phyloP scores from a whole-genome alignment of 805 yeast species.

The Torulaspora indica region DNA sequence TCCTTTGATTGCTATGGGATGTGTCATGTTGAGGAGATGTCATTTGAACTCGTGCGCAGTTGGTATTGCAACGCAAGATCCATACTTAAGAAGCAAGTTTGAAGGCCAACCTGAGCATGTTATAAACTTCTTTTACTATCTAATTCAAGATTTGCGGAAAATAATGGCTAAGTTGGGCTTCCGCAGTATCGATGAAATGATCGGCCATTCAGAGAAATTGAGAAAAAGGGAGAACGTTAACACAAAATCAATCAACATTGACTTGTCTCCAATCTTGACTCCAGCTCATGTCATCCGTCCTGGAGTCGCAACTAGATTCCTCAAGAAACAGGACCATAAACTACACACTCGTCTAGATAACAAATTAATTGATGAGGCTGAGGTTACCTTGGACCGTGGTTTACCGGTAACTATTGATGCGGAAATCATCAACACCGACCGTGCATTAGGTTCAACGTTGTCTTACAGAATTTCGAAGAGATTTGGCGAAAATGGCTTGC shows the following conservation, averaged over 20 bases:
- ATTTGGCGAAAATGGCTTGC: conserved; percentile 90
- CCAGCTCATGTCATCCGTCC: conserved; percentile 97
- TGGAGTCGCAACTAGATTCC: conserved; percentile 90
- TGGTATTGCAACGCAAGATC: conserved; percentile 98
- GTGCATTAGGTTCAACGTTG: conserved; percentile 91
- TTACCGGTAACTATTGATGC: conserved; percentile 92
- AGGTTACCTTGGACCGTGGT: conserved; percentile 92
- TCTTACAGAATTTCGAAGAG: conserved; percentile 90
- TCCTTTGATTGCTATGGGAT: conserved; percentile 95
- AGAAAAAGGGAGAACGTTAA: conserved; percentile 80
- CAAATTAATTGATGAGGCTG: conserved; percentile 94
- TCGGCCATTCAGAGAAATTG: conserved; percentile 91
- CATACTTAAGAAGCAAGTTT: conserved; percentile 85
- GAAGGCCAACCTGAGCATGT: conserved; percentile 98
- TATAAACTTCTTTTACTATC: conserved; percentile 92
- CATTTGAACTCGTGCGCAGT: conserved; percentile 95
- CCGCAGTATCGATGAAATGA: conserved; percentile 96
- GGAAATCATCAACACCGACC: conserved; percentile 90
- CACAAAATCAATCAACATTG: conserved; percentile 87
- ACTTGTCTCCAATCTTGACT: conserved; percentile 86
- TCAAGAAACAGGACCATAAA: conserved; percentile 89
- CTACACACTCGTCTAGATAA: conserved; percentile 91
- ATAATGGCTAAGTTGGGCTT: conserved; percentile 95
- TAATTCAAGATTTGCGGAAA: conserved; percentile 84
- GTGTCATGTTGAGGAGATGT: conserved; percentile 94